Conservation (phyloP, 371 early-diverging fungal genomes). For the Parasitella parasitica region DNA sequence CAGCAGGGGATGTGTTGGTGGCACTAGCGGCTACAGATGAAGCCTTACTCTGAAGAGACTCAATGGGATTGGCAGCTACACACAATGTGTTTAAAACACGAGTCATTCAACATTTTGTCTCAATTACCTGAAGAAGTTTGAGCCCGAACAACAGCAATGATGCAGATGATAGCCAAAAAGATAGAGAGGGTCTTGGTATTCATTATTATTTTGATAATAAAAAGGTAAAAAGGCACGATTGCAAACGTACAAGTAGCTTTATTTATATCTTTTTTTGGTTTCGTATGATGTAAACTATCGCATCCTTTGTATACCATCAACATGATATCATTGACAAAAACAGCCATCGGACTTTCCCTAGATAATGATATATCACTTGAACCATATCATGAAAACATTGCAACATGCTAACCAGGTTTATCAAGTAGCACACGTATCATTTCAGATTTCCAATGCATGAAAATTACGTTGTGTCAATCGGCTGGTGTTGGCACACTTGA, state of each 20-base stretch:
- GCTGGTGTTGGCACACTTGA: too few relatives aligned
- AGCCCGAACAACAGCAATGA: slow-evolving; percentile 19
- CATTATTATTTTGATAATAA: slow-evolving; percentile 14
- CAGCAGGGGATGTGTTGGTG: slow-evolving; percentile 16
- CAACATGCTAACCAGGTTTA: neutral
- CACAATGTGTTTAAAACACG: too few relatives aligned
- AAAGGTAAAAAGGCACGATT: neutral
- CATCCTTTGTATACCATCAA: neutral
- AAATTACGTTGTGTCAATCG: too few relatives aligned
- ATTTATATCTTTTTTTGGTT: neutral
- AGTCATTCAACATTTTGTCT: too few relatives aligned
- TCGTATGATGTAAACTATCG: neutral
- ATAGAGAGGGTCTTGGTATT: slow-evolving; percentile 21
- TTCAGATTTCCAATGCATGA: neutral
- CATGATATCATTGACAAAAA: slow-evolving; percentile 5
- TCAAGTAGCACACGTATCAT: neutral
- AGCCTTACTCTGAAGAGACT: slow-evolving; percentile 24
- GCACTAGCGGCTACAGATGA: slow-evolving; percentile 20
- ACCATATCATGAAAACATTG: neutral
- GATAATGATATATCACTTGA: neutral
- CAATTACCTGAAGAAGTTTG: slow-evolving; percentile 5
- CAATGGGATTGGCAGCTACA: slow-evolving; percentile 7
- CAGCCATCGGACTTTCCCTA: neutral
- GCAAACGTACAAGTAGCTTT: neutral
- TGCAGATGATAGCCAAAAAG: slow-evolving; percentile 16